phyloP scores from a whole-genome alignment of 1,139 yeast species.

The Yamadazyma mexicana region DNA sequence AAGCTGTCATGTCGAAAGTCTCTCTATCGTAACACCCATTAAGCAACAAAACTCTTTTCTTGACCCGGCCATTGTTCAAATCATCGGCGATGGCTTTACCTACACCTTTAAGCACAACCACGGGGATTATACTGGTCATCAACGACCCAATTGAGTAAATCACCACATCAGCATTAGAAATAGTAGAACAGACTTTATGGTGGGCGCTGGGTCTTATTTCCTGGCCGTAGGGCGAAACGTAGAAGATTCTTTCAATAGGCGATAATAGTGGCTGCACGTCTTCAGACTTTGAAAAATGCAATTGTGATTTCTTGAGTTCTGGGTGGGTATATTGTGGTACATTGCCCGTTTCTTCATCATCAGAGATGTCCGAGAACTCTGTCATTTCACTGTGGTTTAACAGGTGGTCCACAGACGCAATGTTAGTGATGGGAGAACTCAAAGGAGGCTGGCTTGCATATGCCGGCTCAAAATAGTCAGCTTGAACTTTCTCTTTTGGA shows the following conservation, averaged over 20 bases:
- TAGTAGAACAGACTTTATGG: conserved; percentile 54
- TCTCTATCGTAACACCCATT: conserved; percentile 80
- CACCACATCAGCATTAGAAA: conserved; percentile 54
- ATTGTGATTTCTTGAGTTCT: conserved; percentile 68
- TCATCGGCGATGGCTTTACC: conserved; percentile 56
- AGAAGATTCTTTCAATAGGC: conserved; percentile 72
- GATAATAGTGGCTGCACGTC: conserved; percentile 62
- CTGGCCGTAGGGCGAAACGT: conserved; percentile 86
- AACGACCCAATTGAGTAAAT: conserved; percentile 85
- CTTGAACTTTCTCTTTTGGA: conserved; percentile 21
- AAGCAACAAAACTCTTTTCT: conserved; percentile 55
- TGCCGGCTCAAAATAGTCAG: conserved; percentile 5
- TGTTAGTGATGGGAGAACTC: conserved; percentile 12
- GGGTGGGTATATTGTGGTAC: conserved; percentile 81
- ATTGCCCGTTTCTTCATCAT: conserved; percentile 53
- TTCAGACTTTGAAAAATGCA: conserved; percentile 64
- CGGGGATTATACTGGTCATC: conserved; percentile 83
- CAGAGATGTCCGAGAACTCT: conserved; percentile 23
- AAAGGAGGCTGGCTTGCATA: background rate
- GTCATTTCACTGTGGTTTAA: conserved; percentile 12
- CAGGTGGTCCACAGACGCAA: conserved; percentile 14
- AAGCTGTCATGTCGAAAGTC: conserved; percentile 64
- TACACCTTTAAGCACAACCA: conserved; percentile 70
- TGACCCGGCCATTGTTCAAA: conserved; percentile 20
- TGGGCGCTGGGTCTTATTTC: conserved; percentile 82